A percentile compares a stretch with the other conserved stretches of the same genome.
These are phyloP conservation scores for Byssochlamys sp. DNA, from an alignment of 2,329 filamentous ascomycete genomes.

Conservation along the genomic window DNA sequence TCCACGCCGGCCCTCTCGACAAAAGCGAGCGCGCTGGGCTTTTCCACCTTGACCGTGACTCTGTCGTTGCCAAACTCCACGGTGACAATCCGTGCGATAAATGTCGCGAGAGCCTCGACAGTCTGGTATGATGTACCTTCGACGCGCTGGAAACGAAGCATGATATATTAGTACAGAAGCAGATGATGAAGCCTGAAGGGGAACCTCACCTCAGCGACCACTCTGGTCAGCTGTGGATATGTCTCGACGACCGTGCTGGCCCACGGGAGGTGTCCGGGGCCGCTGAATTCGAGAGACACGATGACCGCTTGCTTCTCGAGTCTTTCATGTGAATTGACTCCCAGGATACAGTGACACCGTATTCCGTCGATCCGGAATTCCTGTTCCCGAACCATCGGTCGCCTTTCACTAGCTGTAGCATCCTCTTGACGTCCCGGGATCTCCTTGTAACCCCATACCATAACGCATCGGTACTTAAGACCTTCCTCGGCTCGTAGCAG, in stretches of 20 bases:
- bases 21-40: constrained; percentile 43
- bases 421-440: constrained; percentile 12
- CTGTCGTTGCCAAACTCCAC: constrained; percentile 36
- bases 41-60: constrained; percentile 41
- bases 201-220: constrained; percentile 28
- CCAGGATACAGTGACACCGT: constrained; percentile 39
- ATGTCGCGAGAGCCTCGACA: constrained; percentile 42
- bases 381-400: constrained; percentile 23
- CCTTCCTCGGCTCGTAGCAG: constrained; percentile 35
- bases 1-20: constrained; percentile 41
- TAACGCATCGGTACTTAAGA: constrained; percentile 27
- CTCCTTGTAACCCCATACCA: constrained; percentile 23
- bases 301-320: constrained; percentile 42
- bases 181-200: constrained; percentile 2
- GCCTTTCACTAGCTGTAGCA: constrained; percentile 10
- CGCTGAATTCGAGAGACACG: constrained; percentile 29
- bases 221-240: constrained; percentile 31
- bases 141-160: constrained; percentile 25
- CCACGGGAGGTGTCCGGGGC: constrained; percentile 23
- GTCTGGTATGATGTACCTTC: constrained; percentile 42
- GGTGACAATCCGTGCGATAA: constrained; percentile 38
- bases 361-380: constrained; percentile 36
- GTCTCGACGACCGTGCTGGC: constrained; percentile 24
- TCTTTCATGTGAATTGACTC: constrained; percentile 45
- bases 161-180: constrained; percentile 7